Base-by-base conservation (phyloP, 2,329 filamentous ascomycete genomes). In the Alternaria sp. region DNA sequence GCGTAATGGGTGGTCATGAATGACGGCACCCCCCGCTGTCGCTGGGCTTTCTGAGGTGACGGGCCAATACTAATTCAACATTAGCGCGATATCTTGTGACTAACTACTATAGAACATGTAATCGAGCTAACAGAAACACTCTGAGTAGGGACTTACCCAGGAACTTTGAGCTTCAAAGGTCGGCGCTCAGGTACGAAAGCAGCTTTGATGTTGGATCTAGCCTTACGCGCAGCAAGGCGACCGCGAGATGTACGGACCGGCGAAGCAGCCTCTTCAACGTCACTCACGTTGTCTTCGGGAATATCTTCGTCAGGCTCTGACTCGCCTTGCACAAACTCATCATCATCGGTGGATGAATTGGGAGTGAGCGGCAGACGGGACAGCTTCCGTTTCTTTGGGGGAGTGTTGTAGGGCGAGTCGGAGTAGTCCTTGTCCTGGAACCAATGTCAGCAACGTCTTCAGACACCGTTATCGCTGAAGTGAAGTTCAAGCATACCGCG, bases 311-410 rank as follows among this genome's bases (percentile, higher is more conserved):
- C 66, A 3, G 54, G 34, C 8, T 66, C 65, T 0, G 57, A 60
- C 2, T 57, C 57, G 2, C 62, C 62, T 11, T 59, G 51, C 6
- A 63, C 48, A 28, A 68, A 72, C 7, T 72, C 66, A 38, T 63
- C 66, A 47, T 70, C 66, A 2, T 67, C 62, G 4, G 57, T 39
- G 6, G 59, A 53, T 26, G 58, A 53, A 5, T 38, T 41, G 5
- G 51, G 56, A 1, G 39, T 49, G 4, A 47, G 20, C 2, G 54
- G 53, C 4, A 57, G 30, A 18, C 47, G 59, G 7, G 38, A 44
- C 5, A 57, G 41, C 42, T 61, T 67, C 32, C 55, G 59, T 38
- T 61, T 65, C 59, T 69, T 69, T 12, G 52, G 32, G 5, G 57
- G 58, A 2, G 64, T 59, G 8, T 51, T 5, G 41, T 57, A 62